Base-by-base conservation (phyloP, 1,284 basidiomycete species). In the Ustilago bromivora region DNA sequence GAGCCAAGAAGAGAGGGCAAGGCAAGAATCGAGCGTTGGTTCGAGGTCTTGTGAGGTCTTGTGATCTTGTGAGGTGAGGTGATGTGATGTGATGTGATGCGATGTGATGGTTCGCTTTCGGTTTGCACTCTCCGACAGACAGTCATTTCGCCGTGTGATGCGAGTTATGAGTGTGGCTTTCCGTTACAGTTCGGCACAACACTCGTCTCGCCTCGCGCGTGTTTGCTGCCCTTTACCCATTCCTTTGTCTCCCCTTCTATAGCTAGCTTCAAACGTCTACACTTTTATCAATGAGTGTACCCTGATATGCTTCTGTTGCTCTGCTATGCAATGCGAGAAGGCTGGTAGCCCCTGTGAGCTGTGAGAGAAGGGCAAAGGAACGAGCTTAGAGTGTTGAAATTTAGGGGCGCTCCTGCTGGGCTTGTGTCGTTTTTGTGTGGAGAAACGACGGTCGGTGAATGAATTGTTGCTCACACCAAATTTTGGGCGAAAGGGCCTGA, bases 401-500 rank as follows among this genome's bases (percentile, higher is more conserved):
- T 31, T 15, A 54, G 34, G 52, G 35, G 52, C 34, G 28, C 10
- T 28, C 13, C n/a, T 19, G 53, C 53, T 57, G 35, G 17, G 36
- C 34, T 57, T 23, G 17, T n/a, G 35, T 28, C 23, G 31, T 8
- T 19, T 41, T 35, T 47, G 60, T 69, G 66, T 63, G 61, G 66
- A 69, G 66, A 69, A 61, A 47, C n/a, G 55, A 52, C 66, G 66
- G 66, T 52, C 66, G 66, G 66, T 52, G 61, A 62, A 32, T 62
- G 66, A 36, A 28, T 19, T 28, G 23, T 46, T 32, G 58, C 10
- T 7, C 19, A 31, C n/a, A 15, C 19, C 34, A 19, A 28, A 51
- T 49, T 59, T 60, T 60, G 47, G 57, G 56, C 19, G 32, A 46
- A 46, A 19, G 31, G 1, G 11, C n/a, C 7, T 12, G 1, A 15